phyloP scores from a whole-genome alignment of 768 basidiomycete genomes.

The Leccinum rimulosum region DNA sequence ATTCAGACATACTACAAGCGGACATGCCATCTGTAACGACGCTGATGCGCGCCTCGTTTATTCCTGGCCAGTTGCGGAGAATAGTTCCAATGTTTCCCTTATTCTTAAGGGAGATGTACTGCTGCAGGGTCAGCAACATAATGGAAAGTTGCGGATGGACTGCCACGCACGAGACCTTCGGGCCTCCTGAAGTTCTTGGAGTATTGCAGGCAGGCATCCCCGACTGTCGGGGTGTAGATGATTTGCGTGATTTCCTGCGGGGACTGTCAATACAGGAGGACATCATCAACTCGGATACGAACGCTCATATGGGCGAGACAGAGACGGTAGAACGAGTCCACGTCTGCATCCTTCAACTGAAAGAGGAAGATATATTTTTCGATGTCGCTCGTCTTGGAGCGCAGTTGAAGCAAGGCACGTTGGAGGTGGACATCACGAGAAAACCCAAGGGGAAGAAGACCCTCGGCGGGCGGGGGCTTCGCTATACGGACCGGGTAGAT shows the following conservation, averaged over 20 bases:
- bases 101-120: constrained; percentile 82
- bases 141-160: neutral
- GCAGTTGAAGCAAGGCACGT: constrained; percentile 68
- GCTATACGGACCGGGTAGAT: constrained; percentile 30
- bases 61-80: constrained; percentile 67
- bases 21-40: constrained; percentile 86
- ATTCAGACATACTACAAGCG: neutral
- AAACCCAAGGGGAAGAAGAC: constrained; percentile 60
- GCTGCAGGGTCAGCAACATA: constrained; percentile 15
- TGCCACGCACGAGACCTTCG: constrained; percentile 60
- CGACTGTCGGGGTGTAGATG: constrained; percentile 91
- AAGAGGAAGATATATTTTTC: constrained; percentile 88
- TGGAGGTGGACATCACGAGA: constrained; percentile 49
- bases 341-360: constrained; percentile 69
- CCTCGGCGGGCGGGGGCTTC: constrained; percentile 44
- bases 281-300: constrained; percentile 2
- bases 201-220: constrained; percentile 85
- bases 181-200: constrained; percentile 74
- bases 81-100: constrained; percentile 75
- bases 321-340: constrained; percentile 73
- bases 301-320: constrained; percentile 62
- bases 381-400: constrained; percentile 68
- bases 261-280: neutral
- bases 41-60: constrained; percentile 77
- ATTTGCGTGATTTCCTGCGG: constrained; percentile 62